Evolutionary conservation across 1,284 basidiomycete species (phyloP), one percentile per base, ranked within the genome.

Genomic region (Volvariella surrecta): DNA sequence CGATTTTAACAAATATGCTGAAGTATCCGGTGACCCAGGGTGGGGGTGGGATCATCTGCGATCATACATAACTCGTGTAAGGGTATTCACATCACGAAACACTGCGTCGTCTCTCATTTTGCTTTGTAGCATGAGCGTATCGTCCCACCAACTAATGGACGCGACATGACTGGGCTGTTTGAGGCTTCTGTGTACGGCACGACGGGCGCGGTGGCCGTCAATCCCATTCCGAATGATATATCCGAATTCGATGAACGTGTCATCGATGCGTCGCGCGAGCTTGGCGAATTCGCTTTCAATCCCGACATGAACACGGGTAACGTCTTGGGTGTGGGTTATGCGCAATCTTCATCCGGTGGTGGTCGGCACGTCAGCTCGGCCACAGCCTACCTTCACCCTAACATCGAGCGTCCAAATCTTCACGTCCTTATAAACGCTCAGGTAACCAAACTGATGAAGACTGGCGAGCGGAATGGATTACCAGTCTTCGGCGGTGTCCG

Each of bases 11-110:
- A 50, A 56, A 6, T 60, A 56, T 40, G 66, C 64, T 3, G 47
- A 48, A 1, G 47, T 65, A n/a, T 55, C 63, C 9, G 62, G 59
- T 4, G 67, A 69, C 39, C 8, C 47, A 0, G 58, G 60, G 3
- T 70, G 66, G 67, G 54, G 56, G 3, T 68, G 68, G 67, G 51
- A 56, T 4, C 54, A 50, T 16, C 48, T 70, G 40, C 51, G 53
- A 30, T 51, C 52, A 9, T 67, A 63, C 43, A 52, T 64, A 30
- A 46, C 48, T 18, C 61, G 58, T 49, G 63, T 61, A 34, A 11
- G 30, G 46, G 10, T 24, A 11, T 15, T 39, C 10, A 19, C 15
- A 17, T 18, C 4, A n/a, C 10, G 10, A 16, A 15, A 15, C 38
- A 20, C 15, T 24, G 17, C 13, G 7, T 32, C 7, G n/a, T 9